Conservation (phyloP, 352 stramenopile species). For the Phytopythium helicoides region DNA sequence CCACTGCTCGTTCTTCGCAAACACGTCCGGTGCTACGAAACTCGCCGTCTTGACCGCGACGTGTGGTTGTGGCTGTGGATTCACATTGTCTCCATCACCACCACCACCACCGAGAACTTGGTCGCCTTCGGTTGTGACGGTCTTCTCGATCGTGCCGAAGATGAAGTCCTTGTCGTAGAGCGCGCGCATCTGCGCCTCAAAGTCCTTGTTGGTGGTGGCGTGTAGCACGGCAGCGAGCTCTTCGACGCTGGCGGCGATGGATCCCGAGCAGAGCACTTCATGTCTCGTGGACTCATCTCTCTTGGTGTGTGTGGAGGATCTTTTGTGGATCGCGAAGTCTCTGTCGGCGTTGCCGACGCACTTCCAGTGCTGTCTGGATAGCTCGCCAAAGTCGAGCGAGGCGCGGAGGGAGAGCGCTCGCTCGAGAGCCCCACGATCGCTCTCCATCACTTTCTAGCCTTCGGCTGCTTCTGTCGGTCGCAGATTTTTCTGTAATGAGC, state of each 20-base stretch:
- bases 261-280: slow-evolving; percentile 22
- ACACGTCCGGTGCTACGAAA: slow-evolving; percentile 8
- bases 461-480: too few relatives aligned
- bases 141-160: slow-evolving; percentile 16
- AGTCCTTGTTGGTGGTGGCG: slow-evolving; percentile 9
- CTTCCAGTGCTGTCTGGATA: slow-evolving; percentile 1
- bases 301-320: background rate
- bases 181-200: slow-evolving; percentile 28
- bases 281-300: slow-evolving; percentile 8
- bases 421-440: background rate
- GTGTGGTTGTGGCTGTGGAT: background rate
- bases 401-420: background rate
- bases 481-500: too few relatives aligned
- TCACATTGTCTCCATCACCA: too few relatives aligned
- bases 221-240: slow-evolving; percentile 27
- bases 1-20: slow-evolving; percentile 26
- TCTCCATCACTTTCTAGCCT: too few relatives aligned
- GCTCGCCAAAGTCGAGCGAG: background rate
- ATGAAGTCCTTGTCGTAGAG: slow-evolving; percentile 34
- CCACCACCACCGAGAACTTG: background rate
- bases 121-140: background rate
- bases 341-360: background rate
- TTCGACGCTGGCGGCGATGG: slow-evolving; percentile 22
- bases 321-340: background rate
- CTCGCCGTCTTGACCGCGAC: slow-evolving; percentile 4